Evolutionary conservation across 768 basidiomycete genomes (phyloP).

Genomic region (Podaxis carcinomalis): DNA sequence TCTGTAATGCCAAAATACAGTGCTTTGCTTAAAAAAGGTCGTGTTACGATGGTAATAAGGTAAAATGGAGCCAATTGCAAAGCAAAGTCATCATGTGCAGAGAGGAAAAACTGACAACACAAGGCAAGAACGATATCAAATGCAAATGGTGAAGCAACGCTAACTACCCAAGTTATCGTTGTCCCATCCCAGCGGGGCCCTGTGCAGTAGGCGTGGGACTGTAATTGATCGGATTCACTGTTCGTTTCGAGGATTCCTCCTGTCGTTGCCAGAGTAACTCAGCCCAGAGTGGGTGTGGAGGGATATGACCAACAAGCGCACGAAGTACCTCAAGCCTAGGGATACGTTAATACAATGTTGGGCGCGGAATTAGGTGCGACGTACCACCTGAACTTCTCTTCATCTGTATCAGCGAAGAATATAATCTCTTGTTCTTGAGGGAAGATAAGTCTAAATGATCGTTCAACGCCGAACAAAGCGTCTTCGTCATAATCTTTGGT

Average conservation of each 20-base stretch:
- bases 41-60: slow-evolving; percentile 4
- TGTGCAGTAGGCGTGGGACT: neutral
- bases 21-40: slow-evolving; percentile 1
- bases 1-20: slow-evolving; percentile 11
- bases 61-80: slow-evolving; percentile 1
- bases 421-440: slow-evolving; percentile 71
- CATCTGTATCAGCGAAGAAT: slow-evolving; percentile 90
- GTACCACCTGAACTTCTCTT: slow-evolving; percentile 85
- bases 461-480: slow-evolving; percentile 64
- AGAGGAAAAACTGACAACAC: neutral
- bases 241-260: slow-evolving; percentile 39
- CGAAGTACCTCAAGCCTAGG: slow-evolving; percentile 80
- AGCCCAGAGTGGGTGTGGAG: slow-evolving; percentile 90
- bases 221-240: neutral
- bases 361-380: slow-evolving; percentile 19
- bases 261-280: slow-evolving; percentile 87
- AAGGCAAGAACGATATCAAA: neutral
- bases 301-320: slow-evolving; percentile 84
- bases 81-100: neutral
- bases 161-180: neutral
- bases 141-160: neutral
- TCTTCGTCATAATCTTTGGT: slow-evolving; percentile 45
- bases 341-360: neutral
- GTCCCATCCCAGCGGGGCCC: neutral
- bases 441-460: slow-evolving; percentile 84